These are phyloP conservation scores for Kluyveromyces lactis DNA, from an alignment of 805 yeast genomes.

Conservation along the genomic window DNA sequence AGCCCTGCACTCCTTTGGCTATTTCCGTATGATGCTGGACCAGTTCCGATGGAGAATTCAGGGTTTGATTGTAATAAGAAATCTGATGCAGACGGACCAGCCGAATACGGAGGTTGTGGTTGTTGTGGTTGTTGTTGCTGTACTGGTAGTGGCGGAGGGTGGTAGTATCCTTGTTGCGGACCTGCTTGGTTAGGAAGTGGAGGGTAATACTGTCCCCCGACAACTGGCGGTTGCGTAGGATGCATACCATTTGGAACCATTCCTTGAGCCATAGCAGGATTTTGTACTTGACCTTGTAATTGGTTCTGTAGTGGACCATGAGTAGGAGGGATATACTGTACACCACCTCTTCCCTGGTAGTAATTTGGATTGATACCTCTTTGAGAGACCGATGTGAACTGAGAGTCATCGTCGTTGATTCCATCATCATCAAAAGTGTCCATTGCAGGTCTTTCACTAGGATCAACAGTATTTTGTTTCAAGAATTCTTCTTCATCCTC, in stretches of 20 bases:
- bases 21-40: slow-evolving; percentile 5
- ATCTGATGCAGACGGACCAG: slow-evolving; percentile 19
- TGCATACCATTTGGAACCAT: neutral
- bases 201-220: slow-evolving; percentile 1
- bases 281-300: neutral
- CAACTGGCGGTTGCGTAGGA: neutral
- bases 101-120: slow-evolving; percentile 13
- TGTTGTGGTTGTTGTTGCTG: slow-evolving; percentile 9
- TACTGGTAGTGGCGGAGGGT: slow-evolving; percentile 10
- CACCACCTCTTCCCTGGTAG: slow-evolving; percentile 13
- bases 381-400: slow-evolving; percentile 73
- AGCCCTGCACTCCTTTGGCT: slow-evolving; percentile 4
- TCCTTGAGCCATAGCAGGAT: neutral
- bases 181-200: slow-evolving; percentile 10
- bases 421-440: slow-evolving; percentile 16
- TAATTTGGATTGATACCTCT: slow-evolving; percentile 60
- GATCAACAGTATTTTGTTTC: slow-evolving; percentile 13
- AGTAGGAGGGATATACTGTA: slow-evolving; percentile 5
- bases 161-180: slow-evolving; percentile 7
- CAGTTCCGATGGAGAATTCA: slow-evolving; percentile 30
- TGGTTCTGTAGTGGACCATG: slow-evolving; percentile 7
- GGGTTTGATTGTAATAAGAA: slow-evolving; percentile 40
- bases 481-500: slow-evolving; percentile 13
- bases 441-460: slow-evolving; percentile 13
- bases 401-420: slow-evolving; percentile 38